These are phyloP conservation scores for Diaporthe vexans DNA, from an alignment of 2,329 filamentous ascomycete species.

Conservation along the genomic window DNA sequence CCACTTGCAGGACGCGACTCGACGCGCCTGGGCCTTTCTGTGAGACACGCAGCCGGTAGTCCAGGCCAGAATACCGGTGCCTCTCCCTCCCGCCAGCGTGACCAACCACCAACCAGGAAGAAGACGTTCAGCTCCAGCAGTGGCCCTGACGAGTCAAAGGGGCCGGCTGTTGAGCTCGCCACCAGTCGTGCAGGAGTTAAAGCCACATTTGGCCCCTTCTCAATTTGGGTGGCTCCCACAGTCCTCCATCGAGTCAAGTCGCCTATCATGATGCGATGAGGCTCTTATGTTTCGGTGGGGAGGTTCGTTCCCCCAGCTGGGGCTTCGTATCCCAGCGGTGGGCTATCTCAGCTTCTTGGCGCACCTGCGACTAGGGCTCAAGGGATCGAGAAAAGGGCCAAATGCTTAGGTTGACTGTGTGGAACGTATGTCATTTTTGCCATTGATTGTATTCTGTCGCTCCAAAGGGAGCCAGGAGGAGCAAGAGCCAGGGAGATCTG, in stretches of 20 bases:
- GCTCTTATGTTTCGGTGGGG: background rate
- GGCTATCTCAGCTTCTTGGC: background rate
- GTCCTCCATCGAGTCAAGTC: background rate
- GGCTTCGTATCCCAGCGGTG: background rate
- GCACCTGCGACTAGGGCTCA: background rate
- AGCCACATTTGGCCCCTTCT: background rate
- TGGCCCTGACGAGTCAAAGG: background rate
- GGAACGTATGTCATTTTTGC: background rate
- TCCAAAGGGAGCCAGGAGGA: background rate
- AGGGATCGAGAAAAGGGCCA: background rate
- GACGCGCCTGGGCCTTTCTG: background rate
- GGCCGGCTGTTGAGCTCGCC: background rate
- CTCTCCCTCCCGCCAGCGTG: too few species aligned
- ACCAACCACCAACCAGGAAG: too few species aligned
- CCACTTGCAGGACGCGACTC: background rate
- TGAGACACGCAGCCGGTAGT: background rate
- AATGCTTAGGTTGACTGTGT: background rate
- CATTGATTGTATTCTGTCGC: background rate
- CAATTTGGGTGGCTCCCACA: background rate
- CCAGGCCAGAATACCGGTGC: too few species aligned
- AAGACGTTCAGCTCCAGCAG: background rate
- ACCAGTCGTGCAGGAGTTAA: background rate
- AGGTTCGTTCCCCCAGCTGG: background rate
- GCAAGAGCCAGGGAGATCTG: constrained; percentile 5
- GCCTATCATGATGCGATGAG: background rate